Conservation (phyloP, 1,139 yeast genomes). For the Scheffersomyces parashehatae region DNA sequence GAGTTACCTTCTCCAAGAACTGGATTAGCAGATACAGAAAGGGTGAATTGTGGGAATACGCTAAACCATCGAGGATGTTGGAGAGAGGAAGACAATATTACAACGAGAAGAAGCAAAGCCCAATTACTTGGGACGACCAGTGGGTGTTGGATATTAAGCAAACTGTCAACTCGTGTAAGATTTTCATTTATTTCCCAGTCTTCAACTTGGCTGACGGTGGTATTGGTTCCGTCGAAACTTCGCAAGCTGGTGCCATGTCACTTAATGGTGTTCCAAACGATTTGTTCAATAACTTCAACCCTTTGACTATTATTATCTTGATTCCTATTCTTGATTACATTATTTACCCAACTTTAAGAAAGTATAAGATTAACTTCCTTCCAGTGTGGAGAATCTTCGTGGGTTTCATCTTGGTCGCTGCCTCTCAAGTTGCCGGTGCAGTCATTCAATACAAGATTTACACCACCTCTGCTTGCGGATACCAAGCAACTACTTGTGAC, state of each 20-base stretch:
- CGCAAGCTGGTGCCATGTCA: conserved; percentile 67
- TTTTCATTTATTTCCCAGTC: conserved; percentile 62
- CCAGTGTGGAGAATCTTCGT: conserved; percentile 38
- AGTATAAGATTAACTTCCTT: conserved; percentile 36
- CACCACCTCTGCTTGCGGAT: conserved; percentile 40
- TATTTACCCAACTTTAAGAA: conserved; percentile 62
- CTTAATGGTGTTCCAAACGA: conserved; percentile 73
- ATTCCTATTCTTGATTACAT: conserved; percentile 63
- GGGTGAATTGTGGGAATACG: conserved; percentile 53
- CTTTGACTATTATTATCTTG: conserved; percentile 62
- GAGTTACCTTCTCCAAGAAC: conserved; percentile 39
- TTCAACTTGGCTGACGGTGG: conserved; percentile 69
- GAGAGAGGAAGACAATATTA: conserved; percentile 41
- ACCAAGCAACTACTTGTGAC: conserved; percentile 49
- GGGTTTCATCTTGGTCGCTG: conserved; percentile 37
- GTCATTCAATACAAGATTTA: conserved; percentile 37
- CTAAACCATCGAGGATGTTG: conserved; percentile 51
- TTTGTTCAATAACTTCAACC: conserved; percentile 66
- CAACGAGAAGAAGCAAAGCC: conserved; percentile 26
- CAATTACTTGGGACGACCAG: conserved; percentile 51
- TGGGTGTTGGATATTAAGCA: conserved; percentile 63
- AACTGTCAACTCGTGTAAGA: conserved; percentile 60
- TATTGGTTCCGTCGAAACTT: conserved; percentile 60
- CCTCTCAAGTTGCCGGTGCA: conserved; percentile 44
- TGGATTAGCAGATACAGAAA: conserved; percentile 37